Percentiles rank a stretch among this genome's conserved stretches.
Conservation (phyloP, 2,329 filamentous ascomycete genomes). For the Cladorrhinum sp. region DNA sequence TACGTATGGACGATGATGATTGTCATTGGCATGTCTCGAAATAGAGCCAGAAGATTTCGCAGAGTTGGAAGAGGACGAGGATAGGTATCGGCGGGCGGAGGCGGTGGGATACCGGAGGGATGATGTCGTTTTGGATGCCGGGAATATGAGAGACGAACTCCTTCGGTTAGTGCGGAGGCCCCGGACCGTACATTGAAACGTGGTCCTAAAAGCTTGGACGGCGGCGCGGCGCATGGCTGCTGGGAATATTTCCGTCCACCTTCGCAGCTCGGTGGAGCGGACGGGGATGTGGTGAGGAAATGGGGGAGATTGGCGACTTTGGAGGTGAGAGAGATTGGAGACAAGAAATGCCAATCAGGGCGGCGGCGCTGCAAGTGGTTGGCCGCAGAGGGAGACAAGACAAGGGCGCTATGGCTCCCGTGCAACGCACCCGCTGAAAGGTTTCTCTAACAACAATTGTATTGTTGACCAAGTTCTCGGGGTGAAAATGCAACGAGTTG, state of each 20-base stretch:
- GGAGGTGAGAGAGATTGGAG: background rate
- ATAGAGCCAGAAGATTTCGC: constrained; percentile 35
- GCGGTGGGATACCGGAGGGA: constrained; percentile 15
- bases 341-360: background rate
- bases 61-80: constrained; percentile 31
- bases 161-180: constrained; percentile 52
- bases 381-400: background rate
- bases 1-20: constrained; percentile 18
- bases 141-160: constrained; percentile 35
- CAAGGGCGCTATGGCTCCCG: background rate
- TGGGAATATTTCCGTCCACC: constrained; percentile 13
- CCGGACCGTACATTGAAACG: constrained; percentile 61
- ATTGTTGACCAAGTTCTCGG: background rate
- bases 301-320: background rate
- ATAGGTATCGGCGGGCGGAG: constrained; percentile 22
- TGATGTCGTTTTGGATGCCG: constrained; percentile 21
- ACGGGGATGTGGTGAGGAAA: background rate
- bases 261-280: background rate
- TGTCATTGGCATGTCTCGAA: constrained; percentile 31
- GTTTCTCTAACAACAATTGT: background rate
- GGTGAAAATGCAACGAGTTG: background rate
- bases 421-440: background rate
- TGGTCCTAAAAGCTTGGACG: constrained; percentile 64
- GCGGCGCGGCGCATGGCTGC: constrained; percentile 70
- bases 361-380: background rate